Conservation (phyloP, 345 rosid genomes). For the Linum usitatissimum region DNA sequence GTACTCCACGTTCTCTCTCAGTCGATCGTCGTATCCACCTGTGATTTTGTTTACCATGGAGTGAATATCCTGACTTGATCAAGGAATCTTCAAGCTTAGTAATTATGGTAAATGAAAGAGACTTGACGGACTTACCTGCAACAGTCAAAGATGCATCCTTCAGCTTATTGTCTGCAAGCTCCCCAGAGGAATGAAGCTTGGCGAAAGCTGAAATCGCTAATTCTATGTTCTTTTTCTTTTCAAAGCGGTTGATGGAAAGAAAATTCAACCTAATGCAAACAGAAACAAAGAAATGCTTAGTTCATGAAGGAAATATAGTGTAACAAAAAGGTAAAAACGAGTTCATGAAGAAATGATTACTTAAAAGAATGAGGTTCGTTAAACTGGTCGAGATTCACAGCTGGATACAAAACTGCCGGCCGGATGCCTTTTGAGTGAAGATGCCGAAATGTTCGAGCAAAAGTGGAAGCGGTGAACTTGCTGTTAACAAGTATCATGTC, state of each 20-base stretch:
- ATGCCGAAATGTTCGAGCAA: slow-evolving; percentile 71
- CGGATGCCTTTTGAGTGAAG: slow-evolving; percentile 56
- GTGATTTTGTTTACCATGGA: neutral
- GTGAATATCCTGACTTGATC: too few relatives aligned
- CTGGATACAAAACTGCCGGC: slow-evolving; percentile 82
- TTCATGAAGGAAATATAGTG: neutral
- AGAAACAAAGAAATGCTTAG: slow-evolving; percentile 4
- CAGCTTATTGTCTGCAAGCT: slow-evolving; percentile 13
- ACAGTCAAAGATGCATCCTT: slow-evolving; percentile 51
- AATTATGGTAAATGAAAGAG: too few relatives aligned
- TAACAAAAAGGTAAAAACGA: slow-evolving; percentile 17
- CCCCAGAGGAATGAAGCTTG: slow-evolving; percentile 37
- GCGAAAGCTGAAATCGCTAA: slow-evolving; percentile 87
- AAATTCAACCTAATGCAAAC: slow-evolving; percentile 49
- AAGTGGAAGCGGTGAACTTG: slow-evolving; percentile 72
- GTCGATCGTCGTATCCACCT: slow-evolving; percentile 77
- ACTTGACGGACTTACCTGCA: slow-evolving; percentile 42
- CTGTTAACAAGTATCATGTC: slow-evolving; percentile 84
- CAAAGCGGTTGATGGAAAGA: slow-evolving; percentile 83
- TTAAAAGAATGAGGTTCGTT: slow-evolving; percentile 39
- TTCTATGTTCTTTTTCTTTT: slow-evolving; percentile 77
- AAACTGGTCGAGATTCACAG: slow-evolving; percentile 77
- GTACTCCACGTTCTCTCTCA: slow-evolving; percentile 77
- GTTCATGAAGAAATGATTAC: slow-evolving; percentile 20
- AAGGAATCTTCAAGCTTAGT: too few relatives aligned